Percentiles rank a stretch among this genome's conserved stretches.
These are phyloP conservation scores for Posidonia australis DNA, from an alignment of 106 monocot genomes.

Conservation along the genomic window DNA sequence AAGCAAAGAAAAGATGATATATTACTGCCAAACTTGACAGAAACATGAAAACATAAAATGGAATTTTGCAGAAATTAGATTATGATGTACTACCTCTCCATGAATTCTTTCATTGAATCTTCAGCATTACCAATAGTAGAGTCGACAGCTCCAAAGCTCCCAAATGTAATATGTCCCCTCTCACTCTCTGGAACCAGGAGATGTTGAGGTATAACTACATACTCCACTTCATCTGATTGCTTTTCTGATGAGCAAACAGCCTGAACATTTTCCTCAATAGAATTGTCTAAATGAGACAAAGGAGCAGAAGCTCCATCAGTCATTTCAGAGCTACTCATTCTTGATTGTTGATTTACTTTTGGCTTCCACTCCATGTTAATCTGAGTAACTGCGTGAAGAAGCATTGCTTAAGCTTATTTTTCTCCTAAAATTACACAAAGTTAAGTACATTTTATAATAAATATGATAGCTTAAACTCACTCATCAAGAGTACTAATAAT, in stretches of 20 bases:
- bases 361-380: slow-evolving; percentile 56
- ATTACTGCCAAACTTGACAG: too few relatives aligned
- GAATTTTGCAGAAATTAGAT: too few relatives aligned
- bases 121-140: neutral
- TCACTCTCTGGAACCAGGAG: slow-evolving; percentile 64
- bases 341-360: slow-evolving; percentile 21
- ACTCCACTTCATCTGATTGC: slow-evolving; percentile 29
- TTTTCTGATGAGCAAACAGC: slow-evolving; percentile 28
- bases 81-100: neutral
- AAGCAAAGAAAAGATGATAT: too few relatives aligned
- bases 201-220: slow-evolving; percentile 82
- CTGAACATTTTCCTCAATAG: slow-evolving; percentile 20
- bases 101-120: neutral
- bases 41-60: too few relatives aligned
- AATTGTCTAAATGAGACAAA: slow-evolving; percentile 12
- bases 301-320: slow-evolving; percentile 7
- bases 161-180: slow-evolving; percentile 42
- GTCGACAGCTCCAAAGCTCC: slow-evolving; percentile 42
- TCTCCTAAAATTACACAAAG: too few relatives aligned
- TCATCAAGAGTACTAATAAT: too few relatives aligned
- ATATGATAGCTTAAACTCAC: too few relatives aligned
- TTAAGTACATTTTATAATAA: too few relatives aligned
- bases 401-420: neutral
- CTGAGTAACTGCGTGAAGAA: slow-evolving; percentile 30
- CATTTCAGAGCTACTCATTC: neutral